Percentiles rank a stretch among this genome's conserved stretches.
Conservation (phyloP, 1,139 yeast species). For the Blastobotrys arbuscula region DNA sequence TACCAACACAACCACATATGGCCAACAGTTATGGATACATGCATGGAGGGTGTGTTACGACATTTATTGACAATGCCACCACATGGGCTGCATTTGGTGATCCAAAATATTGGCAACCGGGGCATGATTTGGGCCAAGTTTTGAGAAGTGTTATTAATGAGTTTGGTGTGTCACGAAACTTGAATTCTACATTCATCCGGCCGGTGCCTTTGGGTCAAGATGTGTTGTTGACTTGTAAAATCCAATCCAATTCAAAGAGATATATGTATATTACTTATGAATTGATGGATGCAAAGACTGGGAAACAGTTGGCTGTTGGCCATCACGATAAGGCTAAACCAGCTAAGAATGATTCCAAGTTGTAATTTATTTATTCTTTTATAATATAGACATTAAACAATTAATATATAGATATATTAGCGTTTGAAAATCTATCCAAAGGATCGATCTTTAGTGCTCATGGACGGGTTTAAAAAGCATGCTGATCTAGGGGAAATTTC, state of each 20-base stretch:
- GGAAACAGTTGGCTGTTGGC: conserved; percentile 25
- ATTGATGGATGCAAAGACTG: conserved; percentile 14
- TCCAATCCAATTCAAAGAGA: conserved; percentile 27
- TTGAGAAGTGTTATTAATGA: conserved; percentile 14
- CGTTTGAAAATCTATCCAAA: too few relatives aligned
- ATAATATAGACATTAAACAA: too few relatives aligned
- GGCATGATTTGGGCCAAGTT: conserved; percentile 12
- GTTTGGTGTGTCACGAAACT: conserved; percentile 28
- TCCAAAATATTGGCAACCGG: conserved; percentile 26
- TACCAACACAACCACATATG: conserved; percentile 12
- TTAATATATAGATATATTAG: too few relatives aligned
- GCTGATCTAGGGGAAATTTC: too few relatives aligned
- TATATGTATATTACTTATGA: conserved; percentile 21
- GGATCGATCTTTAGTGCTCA: too few relatives aligned
- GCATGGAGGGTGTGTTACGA: conserved; percentile 35
- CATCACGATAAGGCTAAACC: conserved; percentile 31
- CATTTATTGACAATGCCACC: conserved; percentile 28
- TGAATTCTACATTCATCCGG: conserved; percentile 28
- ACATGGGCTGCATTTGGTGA: conserved; percentile 27
- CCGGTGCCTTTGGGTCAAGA: conserved; percentile 28
- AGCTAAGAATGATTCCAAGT: background rate
- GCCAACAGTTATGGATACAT: conserved; percentile 19
- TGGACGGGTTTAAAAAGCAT: too few relatives aligned
- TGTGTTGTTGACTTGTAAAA: conserved; percentile 22
- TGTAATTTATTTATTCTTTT: background rate